Conservation (phyloP, 1,139 yeast species). For the Yamadazyma blattariae region DNA sequence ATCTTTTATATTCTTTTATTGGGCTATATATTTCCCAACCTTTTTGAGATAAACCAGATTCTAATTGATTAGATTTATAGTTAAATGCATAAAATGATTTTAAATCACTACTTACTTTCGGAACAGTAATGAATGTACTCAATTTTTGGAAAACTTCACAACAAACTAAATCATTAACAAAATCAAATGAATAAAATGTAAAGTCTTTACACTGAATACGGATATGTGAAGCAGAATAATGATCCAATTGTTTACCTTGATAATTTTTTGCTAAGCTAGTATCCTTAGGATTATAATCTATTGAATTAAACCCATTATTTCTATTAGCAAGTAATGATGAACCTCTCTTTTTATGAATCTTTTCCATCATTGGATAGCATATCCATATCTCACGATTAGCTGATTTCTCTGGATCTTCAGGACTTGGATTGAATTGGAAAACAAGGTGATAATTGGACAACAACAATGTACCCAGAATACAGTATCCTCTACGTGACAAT, state of each 20-base stretch:
- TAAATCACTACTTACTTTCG: conserved; percentile 29
- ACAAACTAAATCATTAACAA: conserved; percentile 57
- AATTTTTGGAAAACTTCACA: conserved; percentile 72
- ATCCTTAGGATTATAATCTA: conserved; percentile 10
- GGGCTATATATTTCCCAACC: conserved; percentile 78
- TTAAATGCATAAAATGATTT: conserved; percentile 49
- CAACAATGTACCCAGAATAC: conserved; percentile 66
- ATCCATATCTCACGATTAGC: conserved; percentile 78
- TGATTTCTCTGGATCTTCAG: conserved; percentile 8
- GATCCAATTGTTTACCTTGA: conserved; percentile 25
- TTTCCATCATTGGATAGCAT: conserved; percentile 82
- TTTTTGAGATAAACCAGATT: conserved; percentile 52
- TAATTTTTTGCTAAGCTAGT: conserved; percentile 13
- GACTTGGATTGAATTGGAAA: conserved; percentile 46
- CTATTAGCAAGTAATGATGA: conserved; percentile 32
- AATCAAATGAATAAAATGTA: conserved; percentile 78
- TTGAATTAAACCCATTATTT: conserved; percentile 8
- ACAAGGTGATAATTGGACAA: conserved; percentile 86
- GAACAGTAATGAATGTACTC: conserved; percentile 53
- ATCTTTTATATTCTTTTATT: conserved; percentile 62
- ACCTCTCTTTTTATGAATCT: conserved; percentile 59
- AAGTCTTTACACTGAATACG: conserved; percentile 83
- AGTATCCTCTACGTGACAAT: conserved; percentile 66
- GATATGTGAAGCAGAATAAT: conserved; percentile 52
- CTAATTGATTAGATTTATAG: conserved; percentile 55